phyloP scores from a whole-genome alignment of 148 eudicot genomes.

The Rhododendron kiyosumense region DNA sequence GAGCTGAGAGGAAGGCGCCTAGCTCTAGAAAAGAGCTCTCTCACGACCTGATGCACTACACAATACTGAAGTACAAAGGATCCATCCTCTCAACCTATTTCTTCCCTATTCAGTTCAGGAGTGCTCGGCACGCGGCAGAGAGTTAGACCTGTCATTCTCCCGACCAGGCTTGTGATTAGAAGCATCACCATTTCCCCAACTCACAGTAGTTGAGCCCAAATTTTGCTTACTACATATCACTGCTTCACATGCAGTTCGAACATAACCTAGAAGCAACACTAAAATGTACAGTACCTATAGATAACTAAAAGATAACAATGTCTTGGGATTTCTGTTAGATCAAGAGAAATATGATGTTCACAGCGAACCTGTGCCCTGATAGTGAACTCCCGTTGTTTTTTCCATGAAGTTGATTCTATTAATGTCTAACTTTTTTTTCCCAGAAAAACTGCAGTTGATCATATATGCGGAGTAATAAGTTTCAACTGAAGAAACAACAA shows the following conservation, averaged over 20 bases:
- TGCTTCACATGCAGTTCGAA: not conserved
- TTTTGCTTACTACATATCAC: not conserved
- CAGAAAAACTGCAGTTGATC: not conserved
- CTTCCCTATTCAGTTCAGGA: not conserved
- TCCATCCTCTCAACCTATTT: not conserved
- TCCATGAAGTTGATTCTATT: not conserved
- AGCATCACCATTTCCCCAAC: not conserved
- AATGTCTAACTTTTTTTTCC: not conserved
- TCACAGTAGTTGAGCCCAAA: not conserved
- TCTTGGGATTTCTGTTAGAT: not conserved
- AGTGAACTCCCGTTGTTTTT: not conserved
- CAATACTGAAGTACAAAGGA: not conserved
- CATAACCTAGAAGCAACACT: not conserved
- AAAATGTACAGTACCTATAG: not conserved
- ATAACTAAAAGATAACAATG: not conserved
- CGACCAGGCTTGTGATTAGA: not conserved
- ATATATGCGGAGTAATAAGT: not conserved
- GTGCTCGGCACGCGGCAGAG: not conserved
- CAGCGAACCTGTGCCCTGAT: not conserved
- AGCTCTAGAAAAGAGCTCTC: not conserved
- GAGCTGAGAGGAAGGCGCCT: not conserved
- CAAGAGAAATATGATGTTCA: not conserved
- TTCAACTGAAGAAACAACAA: not conserved
- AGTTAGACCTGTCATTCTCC: not conserved
- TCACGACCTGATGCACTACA: not conserved